Evolutionary conservation across 768 basidiomycete species (phyloP).

Genomic region (Auriscalpium orientale): DNA sequence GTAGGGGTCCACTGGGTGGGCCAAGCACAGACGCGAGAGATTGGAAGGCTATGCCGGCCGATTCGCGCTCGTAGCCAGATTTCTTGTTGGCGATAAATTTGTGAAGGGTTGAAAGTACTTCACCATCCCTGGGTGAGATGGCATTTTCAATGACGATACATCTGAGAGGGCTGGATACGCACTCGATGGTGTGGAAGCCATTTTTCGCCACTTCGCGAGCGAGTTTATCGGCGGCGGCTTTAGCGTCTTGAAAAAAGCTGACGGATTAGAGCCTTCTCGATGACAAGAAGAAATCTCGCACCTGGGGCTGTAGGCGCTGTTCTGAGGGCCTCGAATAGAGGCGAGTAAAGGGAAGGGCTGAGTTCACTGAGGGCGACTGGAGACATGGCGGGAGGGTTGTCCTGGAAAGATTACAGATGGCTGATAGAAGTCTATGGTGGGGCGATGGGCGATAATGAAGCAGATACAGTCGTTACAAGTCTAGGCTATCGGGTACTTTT

Average conservation of each 20-base stretch:
- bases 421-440: neutral
- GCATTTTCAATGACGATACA: conserved; percentile 11
- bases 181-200: conserved; percentile 60
- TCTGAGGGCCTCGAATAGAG: conserved; percentile 34
- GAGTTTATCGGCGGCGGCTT: conserved; percentile 74
- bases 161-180: conserved; percentile 16
- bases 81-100: conserved; percentile 75
- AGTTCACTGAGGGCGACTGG: conserved; percentile 43
- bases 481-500: conserved; percentile 4
- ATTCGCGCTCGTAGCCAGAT: conserved; percentile 84
- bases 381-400: conserved; percentile 35
- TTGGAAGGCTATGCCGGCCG: conserved; percentile 73
- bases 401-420: conserved; percentile 2
- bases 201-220: conserved; percentile 62
- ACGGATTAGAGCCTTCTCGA: neutral
- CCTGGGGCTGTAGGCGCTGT: conserved; percentile 33
- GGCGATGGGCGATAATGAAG: neutral
- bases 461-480: neutral
- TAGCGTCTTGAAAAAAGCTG: conserved; percentile 51
- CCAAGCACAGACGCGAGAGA: conserved; percentile 69
- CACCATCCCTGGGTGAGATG: conserved; percentile 41
- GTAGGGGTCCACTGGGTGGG: conserved; percentile 57
- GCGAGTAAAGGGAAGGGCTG: conserved; percentile 35
- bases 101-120: conserved; percentile 58
- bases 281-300: conserved; percentile 13